phyloP scores from a whole-genome alignment of 106 monocot genomes.

The Agapanthus africanus region DNA sequence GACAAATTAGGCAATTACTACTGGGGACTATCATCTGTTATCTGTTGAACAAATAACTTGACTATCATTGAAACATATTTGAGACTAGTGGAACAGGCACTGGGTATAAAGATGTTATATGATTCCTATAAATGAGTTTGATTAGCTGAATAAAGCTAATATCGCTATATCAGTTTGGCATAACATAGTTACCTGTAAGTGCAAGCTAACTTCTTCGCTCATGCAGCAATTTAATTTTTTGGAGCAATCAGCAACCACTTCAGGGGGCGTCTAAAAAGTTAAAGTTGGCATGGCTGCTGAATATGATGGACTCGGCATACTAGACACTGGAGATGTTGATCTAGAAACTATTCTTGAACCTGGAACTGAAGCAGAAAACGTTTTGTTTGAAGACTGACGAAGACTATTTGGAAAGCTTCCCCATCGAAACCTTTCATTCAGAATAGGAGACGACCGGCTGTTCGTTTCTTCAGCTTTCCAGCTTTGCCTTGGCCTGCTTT shows the following conservation, averaged over 20 bases:
- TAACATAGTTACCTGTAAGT: conserved; percentile 47
- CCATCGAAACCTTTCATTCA: conserved; percentile 10
- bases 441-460: conserved; percentile 6
- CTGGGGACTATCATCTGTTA: neutral
- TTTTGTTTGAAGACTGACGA: conserved; percentile 22
- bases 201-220: conserved; percentile 36
- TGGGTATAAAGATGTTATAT: neutral
- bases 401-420: conserved; percentile 18
- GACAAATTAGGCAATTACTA: neutral
- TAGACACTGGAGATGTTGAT: conserved; percentile 44
- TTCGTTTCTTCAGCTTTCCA: conserved; percentile 14
- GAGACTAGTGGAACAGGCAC: neutral
- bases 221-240: conserved; percentile 24
- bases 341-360: conserved; percentile 34
- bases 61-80: neutral
- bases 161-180: too few relatives aligned
- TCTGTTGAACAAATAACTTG: neutral
- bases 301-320: conserved; percentile 32
- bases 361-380: conserved; percentile 35
- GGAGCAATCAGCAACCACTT: conserved; percentile 25
- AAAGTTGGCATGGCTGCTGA: conserved; percentile 6
- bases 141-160: neutral
- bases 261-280: conserved; percentile 18
- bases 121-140: neutral
- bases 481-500: conserved; percentile 18